Conservation (phyloP, 2,329 filamentous ascomycete genomes). For the Alternaria sp. region DNA sequence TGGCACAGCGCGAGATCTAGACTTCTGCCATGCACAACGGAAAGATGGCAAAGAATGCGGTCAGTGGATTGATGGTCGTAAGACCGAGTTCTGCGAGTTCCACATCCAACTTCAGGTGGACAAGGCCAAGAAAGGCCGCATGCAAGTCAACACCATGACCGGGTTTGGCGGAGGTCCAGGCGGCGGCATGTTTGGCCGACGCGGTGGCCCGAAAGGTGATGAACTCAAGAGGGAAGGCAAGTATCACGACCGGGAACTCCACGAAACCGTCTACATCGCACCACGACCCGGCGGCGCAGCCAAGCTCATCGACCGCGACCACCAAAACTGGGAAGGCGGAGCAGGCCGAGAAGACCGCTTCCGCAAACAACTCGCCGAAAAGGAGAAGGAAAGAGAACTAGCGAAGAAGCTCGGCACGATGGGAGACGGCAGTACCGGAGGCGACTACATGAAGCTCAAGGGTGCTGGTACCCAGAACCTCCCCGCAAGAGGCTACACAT, state of each 20-base stretch:
- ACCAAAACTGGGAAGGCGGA: conserved; percentile 52
- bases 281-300: conserved; percentile 59
- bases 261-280: conserved; percentile 56
- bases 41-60: conserved; percentile 83
- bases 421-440: conserved; percentile 67
- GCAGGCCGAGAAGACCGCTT: conserved; percentile 70
- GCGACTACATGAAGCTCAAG: conserved; percentile 69
- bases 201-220: conserved; percentile 30
- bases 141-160: conserved; percentile 79
- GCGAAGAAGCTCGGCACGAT: conserved; percentile 70
- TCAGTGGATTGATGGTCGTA: conserved; percentile 84
- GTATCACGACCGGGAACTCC: conserved; percentile 64
- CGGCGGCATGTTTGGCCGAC: conserved; percentile 40
- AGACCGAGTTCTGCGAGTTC: conserved; percentile 91
- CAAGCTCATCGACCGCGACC: conserved; percentile 68
- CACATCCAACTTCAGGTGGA: conserved; percentile 84
- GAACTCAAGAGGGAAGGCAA: conserved; percentile 43
- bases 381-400: conserved; percentile 76
- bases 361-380: conserved; percentile 67
- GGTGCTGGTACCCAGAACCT: conserved; percentile 25
- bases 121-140: conserved; percentile 70
- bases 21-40: conserved; percentile 83
- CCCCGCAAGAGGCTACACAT: conserved; percentile 23
- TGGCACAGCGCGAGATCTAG: conserved; percentile 81
- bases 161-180: conserved; percentile 50